Evolutionary conservation across 306 rosid genomes (phyloP), one percentile per base, ranked within the genome.

Genomic region (Styphnolobium japonicum): DNA sequence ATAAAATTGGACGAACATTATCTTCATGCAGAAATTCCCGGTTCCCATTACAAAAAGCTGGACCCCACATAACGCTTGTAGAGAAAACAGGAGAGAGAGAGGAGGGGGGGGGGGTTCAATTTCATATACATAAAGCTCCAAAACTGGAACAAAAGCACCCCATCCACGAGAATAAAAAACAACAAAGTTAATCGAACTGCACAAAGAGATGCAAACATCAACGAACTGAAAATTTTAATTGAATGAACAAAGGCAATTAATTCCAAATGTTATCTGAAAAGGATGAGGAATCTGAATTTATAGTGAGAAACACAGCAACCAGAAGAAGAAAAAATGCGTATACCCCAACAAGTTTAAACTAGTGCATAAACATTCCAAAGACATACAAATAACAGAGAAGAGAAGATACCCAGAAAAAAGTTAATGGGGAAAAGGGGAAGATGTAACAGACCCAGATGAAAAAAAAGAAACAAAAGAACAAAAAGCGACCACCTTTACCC

Each of bases 401-500:
- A 82, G 73, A 79, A 67, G 67, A 83, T 62, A 81, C 75, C 79
- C 42, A 82, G 78, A 72, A 78, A 90, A 90, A 67, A 7, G 71
- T 62, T 39, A 22, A 69, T 31, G 55, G 71, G 16, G 45, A 10
- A 25, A 53, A 75, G 48, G 71, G 27, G 78, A 52, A 75, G 14
- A 18, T 33, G 78, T 40, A 63, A 83, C 33, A 76, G 85, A 77
- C 80, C 83, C 80, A 82, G 69, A 67, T 69, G 80, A 36, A 33
- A 49, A 71, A 61, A 71, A 68, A 36, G 29, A 33, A 52, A 71
- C 23, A 71, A 83, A 48, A 58, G 75, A 83, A 77, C 76, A 86
- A 90, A 88, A 88, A 73, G 82, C 40, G 73, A 86, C 5, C 42
- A 86, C 33, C 90, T 87, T 89, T 87, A 62, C 23, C 45, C 40